A percentile compares a stretch with the other conserved stretches of the same genome.
Evolutionary conservation across 805 yeast species (phyloP).

Genomic region (Candida koratica): DNA sequence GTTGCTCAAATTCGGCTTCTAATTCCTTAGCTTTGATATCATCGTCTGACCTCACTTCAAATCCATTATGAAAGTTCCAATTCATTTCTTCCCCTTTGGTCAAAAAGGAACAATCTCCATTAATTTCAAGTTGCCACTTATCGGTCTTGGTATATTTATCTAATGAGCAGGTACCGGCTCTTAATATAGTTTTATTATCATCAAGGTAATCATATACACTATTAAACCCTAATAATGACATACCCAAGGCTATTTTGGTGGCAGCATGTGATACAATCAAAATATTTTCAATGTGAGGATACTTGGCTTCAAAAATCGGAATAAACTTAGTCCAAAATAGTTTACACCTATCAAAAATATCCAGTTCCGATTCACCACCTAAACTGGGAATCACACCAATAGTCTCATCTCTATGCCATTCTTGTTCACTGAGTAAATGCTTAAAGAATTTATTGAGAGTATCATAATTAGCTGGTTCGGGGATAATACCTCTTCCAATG

Average conservation of each 20-base stretch:
- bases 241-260: constrained; percentile 81
- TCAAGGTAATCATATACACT: constrained; percentile 52
- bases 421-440: constrained; percentile 27
- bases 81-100: constrained; percentile 85
- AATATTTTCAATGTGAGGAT: constrained; percentile 60
- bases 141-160: constrained; percentile 49
- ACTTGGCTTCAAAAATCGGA: constrained; percentile 50
- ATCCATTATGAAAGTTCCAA: constrained; percentile 75
- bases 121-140: constrained; percentile 60
- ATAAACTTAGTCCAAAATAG: constrained; percentile 55
- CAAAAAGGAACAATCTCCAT: constrained; percentile 72
- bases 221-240: constrained; percentile 57
- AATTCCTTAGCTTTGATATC: constrained; percentile 59
- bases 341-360: constrained; percentile 60
- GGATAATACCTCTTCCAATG: constrained; percentile 62
- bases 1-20: constrained; percentile 25
- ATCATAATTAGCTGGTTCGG: constrained; percentile 59
- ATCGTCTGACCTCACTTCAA: constrained; percentile 88
- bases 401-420: constrained; percentile 47
- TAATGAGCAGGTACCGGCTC: constrained; percentile 83
- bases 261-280: constrained; percentile 92
- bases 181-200: constrained; percentile 34
- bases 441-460: constrained; percentile 53
- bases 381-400: constrained; percentile 57
- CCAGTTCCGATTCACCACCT: constrained; percentile 70